A percentile compares a stretch with the other conserved stretches of the same genome.
Evolutionary conservation across 345 rosid species (phyloP).

Genomic region (Ceriops decandra): DNA sequence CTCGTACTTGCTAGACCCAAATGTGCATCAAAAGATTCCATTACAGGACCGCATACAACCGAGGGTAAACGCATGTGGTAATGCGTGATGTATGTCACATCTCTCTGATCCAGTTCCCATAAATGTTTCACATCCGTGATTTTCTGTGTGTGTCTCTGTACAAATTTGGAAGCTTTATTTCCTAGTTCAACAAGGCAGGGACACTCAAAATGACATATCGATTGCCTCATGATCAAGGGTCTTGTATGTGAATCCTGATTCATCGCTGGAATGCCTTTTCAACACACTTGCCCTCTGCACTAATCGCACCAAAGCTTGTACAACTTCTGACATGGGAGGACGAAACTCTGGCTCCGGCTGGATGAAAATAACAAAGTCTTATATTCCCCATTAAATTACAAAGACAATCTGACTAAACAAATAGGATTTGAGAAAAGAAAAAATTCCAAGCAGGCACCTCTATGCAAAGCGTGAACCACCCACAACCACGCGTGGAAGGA

Average conservation of each 20-base stretch:
- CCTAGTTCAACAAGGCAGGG: conserved; percentile 5
- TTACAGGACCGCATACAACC: conserved; percentile 12
- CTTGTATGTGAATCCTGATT: conserved; percentile 75
- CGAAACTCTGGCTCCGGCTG: conserved; percentile 99
- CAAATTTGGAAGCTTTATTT: conserved; percentile 16
- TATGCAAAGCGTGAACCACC: background rate
- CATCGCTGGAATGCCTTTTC: conserved; percentile 82
- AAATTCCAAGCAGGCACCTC: background rate
- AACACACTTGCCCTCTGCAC: conserved; percentile 89
- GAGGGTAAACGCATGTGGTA: background rate
- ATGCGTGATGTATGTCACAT: conserved; percentile 20
- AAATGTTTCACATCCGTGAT: background rate
- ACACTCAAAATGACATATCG: conserved; percentile 47
- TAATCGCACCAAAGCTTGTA: conserved; percentile 84
- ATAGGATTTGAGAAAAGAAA: background rate
- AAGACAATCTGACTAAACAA: background rate
- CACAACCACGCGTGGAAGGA: background rate
- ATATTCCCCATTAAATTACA: background rate
- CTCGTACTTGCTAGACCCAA: background rate
- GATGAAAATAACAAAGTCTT: conserved; percentile 4
- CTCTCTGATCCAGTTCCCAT: background rate
- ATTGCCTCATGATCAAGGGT: conserved; percentile 83
- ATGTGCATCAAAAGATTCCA: background rate
- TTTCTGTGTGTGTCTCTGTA: conserved; percentile 4
- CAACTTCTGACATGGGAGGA: conserved; percentile 99